These are phyloP conservation scores for Trichoderma harzianum DNA, from an alignment of 2,329 filamentous ascomycete species.

Conservation along the genomic window DNA sequence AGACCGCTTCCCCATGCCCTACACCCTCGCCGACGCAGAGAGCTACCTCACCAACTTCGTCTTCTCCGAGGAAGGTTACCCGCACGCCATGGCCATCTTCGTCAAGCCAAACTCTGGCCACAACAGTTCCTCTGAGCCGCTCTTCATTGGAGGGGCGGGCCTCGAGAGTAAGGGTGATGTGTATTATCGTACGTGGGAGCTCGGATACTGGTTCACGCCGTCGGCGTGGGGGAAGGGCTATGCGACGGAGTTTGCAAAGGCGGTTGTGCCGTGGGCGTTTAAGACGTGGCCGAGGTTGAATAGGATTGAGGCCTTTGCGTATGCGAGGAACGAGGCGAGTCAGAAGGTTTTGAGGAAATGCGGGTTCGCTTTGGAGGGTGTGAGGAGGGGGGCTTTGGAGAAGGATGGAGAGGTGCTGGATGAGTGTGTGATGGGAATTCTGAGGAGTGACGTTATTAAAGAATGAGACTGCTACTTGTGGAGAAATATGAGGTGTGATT, in stretches of 20 bases:
- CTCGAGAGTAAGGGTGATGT: slow-evolving; percentile 36
- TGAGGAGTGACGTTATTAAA: background rate
- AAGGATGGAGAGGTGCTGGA: slow-evolving; percentile 8
- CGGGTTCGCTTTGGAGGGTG: slow-evolving; percentile 3
- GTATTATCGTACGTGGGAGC: slow-evolving; percentile 42
- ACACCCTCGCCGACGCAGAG: slow-evolving; percentile 39
- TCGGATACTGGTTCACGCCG: slow-evolving; percentile 48
- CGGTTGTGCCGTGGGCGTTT: slow-evolving; percentile 44
- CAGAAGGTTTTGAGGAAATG: background rate
- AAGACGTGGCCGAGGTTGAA: slow-evolving; percentile 37
- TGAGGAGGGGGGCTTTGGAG: slow-evolving; percentile 2
- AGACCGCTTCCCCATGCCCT: slow-evolving; percentile 45
- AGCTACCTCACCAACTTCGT: slow-evolving; percentile 31
- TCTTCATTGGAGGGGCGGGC: slow-evolving; percentile 41
- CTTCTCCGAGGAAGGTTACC: slow-evolving; percentile 22
- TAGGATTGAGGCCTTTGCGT: slow-evolving; percentile 10
- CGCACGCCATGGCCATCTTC: slow-evolving; percentile 36
- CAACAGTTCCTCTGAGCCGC: slow-evolving; percentile 25
- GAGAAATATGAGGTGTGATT: background rate
- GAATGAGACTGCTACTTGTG: background rate
- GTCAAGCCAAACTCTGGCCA: slow-evolving; percentile 26
- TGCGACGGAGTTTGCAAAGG: slow-evolving; percentile 38
- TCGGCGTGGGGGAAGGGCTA: slow-evolving; percentile 45
- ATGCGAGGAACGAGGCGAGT: background rate
- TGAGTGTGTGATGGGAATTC: background rate